Conservation (phyloP, 805 yeast species). For the Pichia paraexigua region DNA sequence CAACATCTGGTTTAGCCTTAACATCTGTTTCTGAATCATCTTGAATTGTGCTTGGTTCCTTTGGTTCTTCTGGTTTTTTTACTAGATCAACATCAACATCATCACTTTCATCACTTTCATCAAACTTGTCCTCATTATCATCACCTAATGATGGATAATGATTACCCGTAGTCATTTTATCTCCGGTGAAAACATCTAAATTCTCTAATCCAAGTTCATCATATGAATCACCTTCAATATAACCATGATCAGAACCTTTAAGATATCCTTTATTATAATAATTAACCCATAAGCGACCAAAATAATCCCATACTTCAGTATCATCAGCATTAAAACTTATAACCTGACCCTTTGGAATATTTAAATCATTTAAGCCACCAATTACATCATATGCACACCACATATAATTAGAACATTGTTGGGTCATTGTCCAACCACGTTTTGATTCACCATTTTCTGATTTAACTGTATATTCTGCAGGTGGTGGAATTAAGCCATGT, state of each 20-base stretch:
- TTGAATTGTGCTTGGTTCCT: not conserved
- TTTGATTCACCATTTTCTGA: constrained; percentile 35
- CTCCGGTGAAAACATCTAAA: constrained; percentile 6
- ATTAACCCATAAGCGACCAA: constrained; percentile 49
- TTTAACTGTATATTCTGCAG: constrained; percentile 29
- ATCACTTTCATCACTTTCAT: not conserved
- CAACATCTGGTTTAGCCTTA: not conserved
- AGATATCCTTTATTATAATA: constrained; percentile 26
- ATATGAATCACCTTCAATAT: constrained; percentile 25
- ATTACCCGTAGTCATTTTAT: not conserved
- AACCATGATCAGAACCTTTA: constrained; percentile 21
- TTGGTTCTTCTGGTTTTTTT: not conserved
- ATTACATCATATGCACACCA: constrained; percentile 57
- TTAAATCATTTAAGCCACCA: constrained; percentile 39
- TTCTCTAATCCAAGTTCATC: constrained; percentile 26
- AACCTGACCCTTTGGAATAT: constrained; percentile 37
- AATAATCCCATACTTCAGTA: constrained; percentile 30
- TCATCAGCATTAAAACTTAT: constrained; percentile 29
- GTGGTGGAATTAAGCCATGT: constrained; percentile 47
- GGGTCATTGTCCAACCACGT: constrained; percentile 47
- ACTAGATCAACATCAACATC: not conserved
- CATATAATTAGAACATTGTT: constrained; percentile 45
- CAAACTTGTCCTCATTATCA: not conserved
- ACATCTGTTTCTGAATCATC: not conserved
- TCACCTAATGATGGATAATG: not conserved